Evolutionary conservation across 1,284 basidiomycete genomes (phyloP).

Genomic region (Microbotryomycetes sp.): DNA sequence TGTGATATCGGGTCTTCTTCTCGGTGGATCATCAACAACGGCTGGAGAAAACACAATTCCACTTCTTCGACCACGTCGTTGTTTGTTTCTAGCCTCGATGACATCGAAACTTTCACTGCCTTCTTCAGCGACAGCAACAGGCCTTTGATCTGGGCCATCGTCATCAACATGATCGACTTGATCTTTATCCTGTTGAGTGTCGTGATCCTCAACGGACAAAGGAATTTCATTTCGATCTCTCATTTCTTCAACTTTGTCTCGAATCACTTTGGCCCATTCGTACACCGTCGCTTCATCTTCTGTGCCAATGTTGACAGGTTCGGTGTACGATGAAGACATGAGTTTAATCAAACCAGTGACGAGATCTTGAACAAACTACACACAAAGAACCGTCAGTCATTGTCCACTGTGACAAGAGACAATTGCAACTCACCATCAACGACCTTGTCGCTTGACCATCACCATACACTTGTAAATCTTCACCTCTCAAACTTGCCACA

Average conservation of each 20-base stretch:
- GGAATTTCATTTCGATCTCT: conserved; percentile 51
- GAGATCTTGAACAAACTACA: conserved; percentile 56
- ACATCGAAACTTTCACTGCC: background rate
- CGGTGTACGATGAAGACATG: conserved; percentile 84
- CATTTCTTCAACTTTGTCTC: conserved; percentile 35
- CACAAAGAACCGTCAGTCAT: conserved; percentile 53
- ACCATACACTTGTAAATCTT: conserved; percentile 84
- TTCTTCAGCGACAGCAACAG: background rate
- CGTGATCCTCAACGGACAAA: background rate
- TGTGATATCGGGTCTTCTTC: conserved; percentile 84
- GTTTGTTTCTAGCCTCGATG: conserved; percentile 49
- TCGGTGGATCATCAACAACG: conserved; percentile 80
- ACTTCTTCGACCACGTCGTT: conserved; percentile 11
- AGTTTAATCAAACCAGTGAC: conserved; percentile 46
- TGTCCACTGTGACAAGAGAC: background rate
- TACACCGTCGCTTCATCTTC: conserved; percentile 87
- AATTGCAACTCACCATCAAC: conserved; percentile 50
- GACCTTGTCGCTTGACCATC: conserved; percentile 93
- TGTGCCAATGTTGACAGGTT: conserved; percentile 92
- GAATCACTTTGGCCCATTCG: conserved; percentile 40
- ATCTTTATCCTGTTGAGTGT: no score
- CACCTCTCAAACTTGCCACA: conserved; percentile 87
- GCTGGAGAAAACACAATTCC: conserved; percentile 38
- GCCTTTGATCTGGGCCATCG: conserved; percentile 52
- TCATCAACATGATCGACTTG: conserved; percentile 66